Evolutionary conservation across 2,329 filamentous ascomycete species (phyloP).

Genomic region (Colletotrichum sp.): DNA sequence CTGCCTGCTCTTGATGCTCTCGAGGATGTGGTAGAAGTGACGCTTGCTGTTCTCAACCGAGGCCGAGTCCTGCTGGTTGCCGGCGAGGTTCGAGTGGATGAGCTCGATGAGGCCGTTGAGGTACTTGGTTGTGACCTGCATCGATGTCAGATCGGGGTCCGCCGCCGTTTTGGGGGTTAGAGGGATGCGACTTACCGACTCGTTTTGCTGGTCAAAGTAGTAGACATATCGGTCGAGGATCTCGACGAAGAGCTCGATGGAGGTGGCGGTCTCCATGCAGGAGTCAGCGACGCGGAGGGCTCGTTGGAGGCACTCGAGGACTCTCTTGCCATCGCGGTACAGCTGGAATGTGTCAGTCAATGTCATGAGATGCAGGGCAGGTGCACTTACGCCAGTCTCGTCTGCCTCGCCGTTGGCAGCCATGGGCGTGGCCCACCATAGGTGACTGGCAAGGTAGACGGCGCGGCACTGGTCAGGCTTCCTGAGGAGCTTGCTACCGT

Average conservation of each 20-base stretch:
- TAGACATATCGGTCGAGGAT: conserved; percentile 98
- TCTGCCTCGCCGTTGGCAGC: conserved; percentile 80
- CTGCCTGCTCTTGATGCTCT: conserved; percentile 89
- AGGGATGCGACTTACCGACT: conserved; percentile 66
- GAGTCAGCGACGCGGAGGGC: conserved; percentile 96
- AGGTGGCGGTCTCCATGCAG: conserved; percentile 98
- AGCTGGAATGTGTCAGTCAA: conserved; percentile 60
- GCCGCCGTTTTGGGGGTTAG: not conserved
- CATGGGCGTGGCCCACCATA: conserved; percentile 97
- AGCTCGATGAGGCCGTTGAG: conserved; percentile 97
- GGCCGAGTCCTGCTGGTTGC: conserved; percentile 80
- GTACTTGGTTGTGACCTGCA: conserved; percentile 88
- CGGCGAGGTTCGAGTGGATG: conserved; percentile 93
- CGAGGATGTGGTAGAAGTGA: conserved; percentile 93
- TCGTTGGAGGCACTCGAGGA: conserved; percentile 93
- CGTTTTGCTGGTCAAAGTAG: conserved; percentile 99
- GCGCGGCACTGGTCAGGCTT: conserved; percentile 98
- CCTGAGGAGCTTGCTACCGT: conserved; percentile 94
- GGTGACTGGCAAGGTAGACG: conserved; percentile 93
- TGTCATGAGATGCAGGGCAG: not conserved
- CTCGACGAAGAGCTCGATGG: conserved; percentile 97
- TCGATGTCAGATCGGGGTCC: not conserved
- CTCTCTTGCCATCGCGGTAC: conserved; percentile 96
- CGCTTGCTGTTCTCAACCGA: conserved; percentile 88
- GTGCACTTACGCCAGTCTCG: conserved; percentile 70